Percentiles rank a stretch among this genome's conserved stretches.
phyloP scores from a whole-genome alignment of 2,329 filamentous ascomycete species.

The Calonectria montana region DNA sequence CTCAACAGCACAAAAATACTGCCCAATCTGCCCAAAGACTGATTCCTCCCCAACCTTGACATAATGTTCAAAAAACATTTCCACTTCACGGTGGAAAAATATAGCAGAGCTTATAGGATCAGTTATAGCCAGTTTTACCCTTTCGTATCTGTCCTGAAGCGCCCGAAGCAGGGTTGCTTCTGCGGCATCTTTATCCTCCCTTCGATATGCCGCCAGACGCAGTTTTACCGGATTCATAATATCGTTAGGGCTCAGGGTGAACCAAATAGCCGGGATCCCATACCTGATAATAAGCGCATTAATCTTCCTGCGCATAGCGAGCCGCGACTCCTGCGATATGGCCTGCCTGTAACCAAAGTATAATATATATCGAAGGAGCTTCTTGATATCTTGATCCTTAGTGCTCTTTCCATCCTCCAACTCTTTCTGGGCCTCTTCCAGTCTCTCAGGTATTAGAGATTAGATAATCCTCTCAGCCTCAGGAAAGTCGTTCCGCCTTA shows the following conservation, averaged over 20 bases:
- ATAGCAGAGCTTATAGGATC: slow-evolving; percentile 12
- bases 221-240: slow-evolving; percentile 16
- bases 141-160: slow-evolving; percentile 17
- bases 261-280: slow-evolving; percentile 22
- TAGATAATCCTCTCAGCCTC: too few species aligned
- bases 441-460: background rate
- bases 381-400: slow-evolving; percentile 7
- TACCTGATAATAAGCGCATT: slow-evolving; percentile 17
- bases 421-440: background rate
- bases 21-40: background rate
- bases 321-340: slow-evolving; percentile 10
- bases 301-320: slow-evolving; percentile 17
- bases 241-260: slow-evolving; percentile 26
- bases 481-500: background rate
- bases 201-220: slow-evolving; percentile 1
- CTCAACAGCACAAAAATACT: too few species aligned
- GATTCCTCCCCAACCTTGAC: background rate
- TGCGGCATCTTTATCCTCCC: background rate
- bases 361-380: slow-evolving; percentile 11
- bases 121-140: slow-evolving; percentile 13
- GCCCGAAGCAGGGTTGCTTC: slow-evolving; percentile 4
- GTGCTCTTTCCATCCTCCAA: slow-evolving; percentile 3
- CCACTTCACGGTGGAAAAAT: slow-evolving; percentile 10
- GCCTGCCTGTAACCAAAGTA: slow-evolving; percentile 8
- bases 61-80: slow-evolving; percentile 1